Evolutionary conservation across 1,284 basidiomycete species (phyloP).

Genomic region (Rhodotorula sp.): DNA sequence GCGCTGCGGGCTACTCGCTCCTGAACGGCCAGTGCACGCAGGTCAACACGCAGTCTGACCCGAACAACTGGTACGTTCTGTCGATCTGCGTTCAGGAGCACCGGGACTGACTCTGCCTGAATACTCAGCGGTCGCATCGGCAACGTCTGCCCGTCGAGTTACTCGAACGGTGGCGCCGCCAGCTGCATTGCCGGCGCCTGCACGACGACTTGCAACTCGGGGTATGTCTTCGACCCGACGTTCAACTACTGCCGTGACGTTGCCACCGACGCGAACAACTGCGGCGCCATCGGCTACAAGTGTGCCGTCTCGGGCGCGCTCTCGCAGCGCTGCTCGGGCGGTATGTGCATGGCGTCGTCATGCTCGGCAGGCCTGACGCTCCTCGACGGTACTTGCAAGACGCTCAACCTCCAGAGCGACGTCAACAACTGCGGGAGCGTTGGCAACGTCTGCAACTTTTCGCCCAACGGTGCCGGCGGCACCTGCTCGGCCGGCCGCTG

Average conservation of each 20-base stretch:
- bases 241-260: slow-evolving; percentile 21
- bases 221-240: slow-evolving; percentile 26
- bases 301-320: slow-evolving; percentile 17
- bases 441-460: slow-evolving; percentile 14
- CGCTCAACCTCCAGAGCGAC: slow-evolving; percentile 11
- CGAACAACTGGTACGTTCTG: slow-evolving; percentile 16
- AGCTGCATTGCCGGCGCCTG: slow-evolving; percentile 30
- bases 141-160: slow-evolving; percentile 26
- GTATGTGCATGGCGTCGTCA: slow-evolving; percentile 2
- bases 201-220: slow-evolving; percentile 28
- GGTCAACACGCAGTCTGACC: slow-evolving; percentile 13
- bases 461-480: slow-evolving; percentile 7
- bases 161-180: slow-evolving; percentile 32
- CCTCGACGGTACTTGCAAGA: slow-evolving; percentile 10
- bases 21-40: slow-evolving; percentile 9
- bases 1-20: slow-evolving; percentile 16
- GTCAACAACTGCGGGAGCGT: slow-evolving; percentile 26
- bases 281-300: slow-evolving; percentile 34
- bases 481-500: slow-evolving; percentile 16
- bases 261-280: slow-evolving; percentile 26
- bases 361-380: slow-evolving; percentile 14
- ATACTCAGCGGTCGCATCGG: slow-evolving; percentile 22
- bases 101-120: slow-evolving; percentile 3
- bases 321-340: slow-evolving; percentile 6
- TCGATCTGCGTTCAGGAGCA: too few relatives aligned